Evolutionary conservation across 2,329 filamentous ascomycete species (phyloP), one percentile per base, ranked within the genome.

Genomic region (Botryotinia calthae): DNA sequence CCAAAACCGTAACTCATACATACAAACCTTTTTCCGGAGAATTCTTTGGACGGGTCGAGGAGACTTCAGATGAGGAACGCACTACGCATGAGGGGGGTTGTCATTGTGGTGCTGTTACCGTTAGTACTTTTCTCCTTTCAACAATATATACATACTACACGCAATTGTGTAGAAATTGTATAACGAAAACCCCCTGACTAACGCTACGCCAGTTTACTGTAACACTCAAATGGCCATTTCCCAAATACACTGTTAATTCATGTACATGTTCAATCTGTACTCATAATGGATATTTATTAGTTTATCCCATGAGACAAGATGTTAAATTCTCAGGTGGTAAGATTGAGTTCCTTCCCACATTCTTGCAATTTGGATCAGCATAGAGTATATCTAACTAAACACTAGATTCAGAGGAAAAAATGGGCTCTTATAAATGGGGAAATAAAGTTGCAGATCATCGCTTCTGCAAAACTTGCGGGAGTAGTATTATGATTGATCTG

Each of bases 221-320:
- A 70, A 80, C 82, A 6, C 72, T 89, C 20, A 86, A 88, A 48
- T 87, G 90, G 78, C 72, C 76, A 2, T 76, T 77, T 42, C 76
- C 74, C 7, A 85, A 91, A 74, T 88, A 87, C 77, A 80, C 84
- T 16, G 85, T 85, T 16, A 79, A 82, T 7, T 84, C 86, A 76
- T 91, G 91, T 82, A 90, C 89, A 81, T 93, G 91, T 82, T 91
- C 88, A 81, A 87, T 91, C 74, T 91, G 90, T 80, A 76, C 75
- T 76, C 86, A 84, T 75, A 86, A 86, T 76, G 84, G 81, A n/a
- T 84, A 84, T 66, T 77, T 87, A 25, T 84, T 81, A 72, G 68
- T 81, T 48, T 77, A 82, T 40, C 79, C 81, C 22, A 68, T 44
- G 56, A 68, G 73, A 2, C 40, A 64, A 31, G 75, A 78, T 64